Evolutionary conservation across 495 filamentous ascomycete genomes (phyloP).

Genomic region (Oidiodendron maius): DNA sequence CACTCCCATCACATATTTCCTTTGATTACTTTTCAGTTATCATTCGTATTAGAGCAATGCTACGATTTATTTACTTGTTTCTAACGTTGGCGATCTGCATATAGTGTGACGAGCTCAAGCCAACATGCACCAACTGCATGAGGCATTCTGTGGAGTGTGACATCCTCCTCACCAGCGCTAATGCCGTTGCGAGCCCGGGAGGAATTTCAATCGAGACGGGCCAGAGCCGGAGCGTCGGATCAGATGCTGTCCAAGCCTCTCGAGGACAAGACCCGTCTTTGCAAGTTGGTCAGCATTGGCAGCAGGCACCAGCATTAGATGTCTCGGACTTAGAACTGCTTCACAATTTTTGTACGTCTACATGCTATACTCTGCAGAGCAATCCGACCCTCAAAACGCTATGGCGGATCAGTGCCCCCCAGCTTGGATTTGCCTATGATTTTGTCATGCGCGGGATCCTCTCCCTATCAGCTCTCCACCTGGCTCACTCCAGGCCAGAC

Average conservation of each 20-base stretch:
- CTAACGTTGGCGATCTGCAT: neutral
- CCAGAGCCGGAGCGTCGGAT: neutral
- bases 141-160: conserved; percentile 31
- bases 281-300: neutral
- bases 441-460: conserved; percentile 49
- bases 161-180: conserved; percentile 11
- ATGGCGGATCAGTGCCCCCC: conserved; percentile 35
- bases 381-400: conserved; percentile 25
- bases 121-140: conserved; percentile 33
- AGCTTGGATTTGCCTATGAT: conserved; percentile 38
- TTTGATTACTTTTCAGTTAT: too few relatives aligned
- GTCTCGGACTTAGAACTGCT: conserved; percentile 33
- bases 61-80: too few relatives aligned
- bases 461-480: conserved; percentile 42
- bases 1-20: too few relatives aligned
- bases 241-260: neutral
- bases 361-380: conserved; percentile 27
- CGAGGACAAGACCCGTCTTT: neutral
- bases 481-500: conserved; percentile 35
- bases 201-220: neutral
- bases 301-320: conserved; percentile 16
- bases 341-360: conserved; percentile 32
- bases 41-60: too few relatives aligned
- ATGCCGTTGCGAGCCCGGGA: neutral
- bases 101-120: conserved; percentile 33